Evolutionary conservation across 1,284 basidiomycete genomes (phyloP).

Genomic region (Sphagnurus paluster): DNA sequence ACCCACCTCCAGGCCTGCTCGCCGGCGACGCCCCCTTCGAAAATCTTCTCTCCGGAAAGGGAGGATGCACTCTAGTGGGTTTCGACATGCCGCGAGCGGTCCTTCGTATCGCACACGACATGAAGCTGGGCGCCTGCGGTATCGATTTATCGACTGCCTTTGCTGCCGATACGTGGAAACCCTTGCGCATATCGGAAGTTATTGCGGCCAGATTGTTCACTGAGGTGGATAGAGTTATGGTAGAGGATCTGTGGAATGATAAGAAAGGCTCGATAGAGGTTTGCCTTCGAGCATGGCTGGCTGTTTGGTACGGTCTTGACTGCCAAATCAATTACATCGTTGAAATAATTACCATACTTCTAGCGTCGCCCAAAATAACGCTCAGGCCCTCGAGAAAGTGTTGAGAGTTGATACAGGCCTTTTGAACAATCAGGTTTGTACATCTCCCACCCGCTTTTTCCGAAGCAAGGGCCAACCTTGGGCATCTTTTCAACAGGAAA

Average conservation of each 20-base stretch:
- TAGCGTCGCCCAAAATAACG: slow-evolving; percentile 10
- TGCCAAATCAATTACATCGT: background rate
- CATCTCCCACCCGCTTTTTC: background rate
- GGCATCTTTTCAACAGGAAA: slow-evolving; percentile 23
- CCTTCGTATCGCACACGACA: slow-evolving; percentile 25
- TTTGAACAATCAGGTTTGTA: slow-evolving; percentile 20
- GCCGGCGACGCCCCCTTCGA: slow-evolving; percentile 13
- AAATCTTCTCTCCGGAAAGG: too few relatives aligned
- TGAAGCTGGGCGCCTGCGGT: slow-evolving; percentile 26
- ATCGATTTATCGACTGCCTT: slow-evolving; percentile 33
- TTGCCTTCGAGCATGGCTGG: slow-evolving; percentile 38
- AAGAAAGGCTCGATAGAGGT: slow-evolving; percentile 20
- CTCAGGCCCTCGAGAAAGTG: background rate
- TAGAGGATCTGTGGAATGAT: slow-evolving; percentile 30
- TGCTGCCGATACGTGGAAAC: slow-evolving; percentile 20
- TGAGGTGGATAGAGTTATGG: slow-evolving; percentile 17
- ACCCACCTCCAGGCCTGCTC: slow-evolving; percentile 6
- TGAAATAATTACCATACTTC: background rate
- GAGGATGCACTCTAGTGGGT: slow-evolving; percentile 24
- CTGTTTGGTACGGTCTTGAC: slow-evolving; percentile 28
- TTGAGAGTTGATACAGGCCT: slow-evolving; percentile 24
- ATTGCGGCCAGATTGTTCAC: slow-evolving; percentile 18
- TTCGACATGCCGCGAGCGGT: slow-evolving; percentile 33
- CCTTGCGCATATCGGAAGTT: slow-evolving; percentile 27
- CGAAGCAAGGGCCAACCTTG: background rate